These are phyloP conservation scores for Pythium plurisporium DNA, from an alignment of 352 stramenopile genomes.

Conservation along the genomic window DNA sequence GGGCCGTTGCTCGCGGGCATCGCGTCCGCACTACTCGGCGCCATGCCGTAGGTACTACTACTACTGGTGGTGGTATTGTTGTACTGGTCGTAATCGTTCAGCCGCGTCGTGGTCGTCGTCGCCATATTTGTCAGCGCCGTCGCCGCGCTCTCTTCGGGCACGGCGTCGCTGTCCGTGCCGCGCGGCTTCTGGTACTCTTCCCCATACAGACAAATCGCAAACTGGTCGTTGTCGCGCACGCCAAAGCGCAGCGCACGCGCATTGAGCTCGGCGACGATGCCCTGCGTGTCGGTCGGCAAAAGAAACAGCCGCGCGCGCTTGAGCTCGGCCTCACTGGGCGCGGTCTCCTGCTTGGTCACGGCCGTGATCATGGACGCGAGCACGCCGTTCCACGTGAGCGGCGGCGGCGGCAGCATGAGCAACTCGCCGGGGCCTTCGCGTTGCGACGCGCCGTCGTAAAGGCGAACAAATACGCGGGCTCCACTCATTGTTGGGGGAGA, in stretches of 20 bases:
- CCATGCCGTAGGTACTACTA: not conserved
- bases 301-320: slow-evolving; percentile 59
- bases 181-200: slow-evolving; percentile 48
- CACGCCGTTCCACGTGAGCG: slow-evolving; percentile 63
- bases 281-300: slow-evolving; percentile 45
- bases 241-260: slow-evolving; percentile 67
- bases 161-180: not conserved
- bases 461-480: slow-evolving; percentile 72
- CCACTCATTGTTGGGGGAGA: slow-evolving; percentile 7
- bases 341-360: slow-evolving; percentile 42
- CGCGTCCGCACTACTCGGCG: not conserved
- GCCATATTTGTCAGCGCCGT: slow-evolving; percentile 16
- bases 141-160: not conserved
- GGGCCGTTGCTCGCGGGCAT: slow-evolving; percentile 13
- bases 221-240: slow-evolving; percentile 73
- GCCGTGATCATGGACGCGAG: slow-evolving; percentile 60
- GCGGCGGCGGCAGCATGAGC: slow-evolving; percentile 55
- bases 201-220: slow-evolving; percentile 62
- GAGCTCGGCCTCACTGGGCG: slow-evolving; percentile 35
- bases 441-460: slow-evolving; percentile 50
- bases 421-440: slow-evolving; percentile 61
- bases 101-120: not conserved
- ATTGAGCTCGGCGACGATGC: slow-evolving; percentile 69
- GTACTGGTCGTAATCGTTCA: slow-evolving; percentile 17
- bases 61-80: not conserved